These are phyloP conservation scores for Dryas drummondii DNA, from an alignment of 306 rosid species.

Conservation along the genomic window DNA sequence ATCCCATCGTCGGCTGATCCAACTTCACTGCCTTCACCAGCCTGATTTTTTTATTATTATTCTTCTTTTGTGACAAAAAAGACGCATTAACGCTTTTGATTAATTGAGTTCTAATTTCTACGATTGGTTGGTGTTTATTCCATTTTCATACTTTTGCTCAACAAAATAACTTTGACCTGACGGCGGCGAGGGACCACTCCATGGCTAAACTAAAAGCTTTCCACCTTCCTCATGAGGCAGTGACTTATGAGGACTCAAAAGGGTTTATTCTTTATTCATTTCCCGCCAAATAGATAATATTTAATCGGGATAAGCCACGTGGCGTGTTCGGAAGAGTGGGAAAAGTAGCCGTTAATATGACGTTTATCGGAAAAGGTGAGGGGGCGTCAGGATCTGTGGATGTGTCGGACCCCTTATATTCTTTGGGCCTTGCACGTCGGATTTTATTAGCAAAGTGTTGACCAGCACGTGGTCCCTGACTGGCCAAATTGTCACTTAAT, in stretches of 20 bases:
- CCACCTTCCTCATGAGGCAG: not conserved
- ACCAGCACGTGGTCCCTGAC: constrained; percentile 34
- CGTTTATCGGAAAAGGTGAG: constrained; percentile 30
- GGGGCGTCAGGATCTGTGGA: constrained; percentile 17
- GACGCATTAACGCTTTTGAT: constrained; percentile 2
- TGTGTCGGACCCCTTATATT: constrained; percentile 27
- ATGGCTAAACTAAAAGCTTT: constrained; percentile 28
- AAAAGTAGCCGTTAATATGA: constrained; percentile 71
- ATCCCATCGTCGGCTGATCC: constrained; percentile 86
- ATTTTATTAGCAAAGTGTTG: constrained; percentile 20
- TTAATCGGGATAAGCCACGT: constrained; percentile 43
- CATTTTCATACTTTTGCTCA: constrained; percentile 8
- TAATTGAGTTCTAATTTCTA: not conserved
- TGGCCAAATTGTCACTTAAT: not conserved
- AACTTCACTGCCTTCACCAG: constrained; percentile 72
- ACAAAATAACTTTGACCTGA: constrained; percentile 26
- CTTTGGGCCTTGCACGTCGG: constrained; percentile 15
- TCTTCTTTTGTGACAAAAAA: not conserved
- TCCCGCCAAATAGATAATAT: constrained; percentile 54
- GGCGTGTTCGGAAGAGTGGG: constrained; percentile 28
- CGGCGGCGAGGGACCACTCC: constrained; percentile 34
- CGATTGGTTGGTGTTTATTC: not conserved
- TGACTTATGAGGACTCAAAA: too few species aligned
- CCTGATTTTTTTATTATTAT: constrained; percentile 18
- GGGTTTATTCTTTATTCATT: not conserved